Percentiles rank a stretch among this genome's conserved stretches.
Evolutionary conservation across 2,329 filamentous ascomycete genomes (phyloP).

Genomic region (Neonectria ditissima): DNA sequence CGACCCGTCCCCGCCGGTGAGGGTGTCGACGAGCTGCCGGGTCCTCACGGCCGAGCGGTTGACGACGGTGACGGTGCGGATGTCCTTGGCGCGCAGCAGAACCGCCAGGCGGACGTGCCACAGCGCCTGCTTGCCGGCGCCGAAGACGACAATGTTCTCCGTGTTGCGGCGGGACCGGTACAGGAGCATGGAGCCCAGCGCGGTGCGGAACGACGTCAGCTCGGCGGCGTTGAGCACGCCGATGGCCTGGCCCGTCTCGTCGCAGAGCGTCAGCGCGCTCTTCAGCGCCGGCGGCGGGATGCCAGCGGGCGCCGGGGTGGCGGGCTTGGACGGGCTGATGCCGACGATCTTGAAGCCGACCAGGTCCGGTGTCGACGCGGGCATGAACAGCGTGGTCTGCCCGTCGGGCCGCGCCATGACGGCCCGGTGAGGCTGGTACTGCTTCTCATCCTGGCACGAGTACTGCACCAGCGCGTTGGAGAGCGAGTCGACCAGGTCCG

Average conservation of each 20-base stretch:
- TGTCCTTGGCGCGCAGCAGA: constrained; percentile 55
- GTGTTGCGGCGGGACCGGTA: constrained; percentile 52
- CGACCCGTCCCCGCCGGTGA: constrained; percentile 23
- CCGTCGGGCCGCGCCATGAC: constrained; percentile 71
- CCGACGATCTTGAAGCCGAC: constrained; percentile 74
- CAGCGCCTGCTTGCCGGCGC: constrained; percentile 77
- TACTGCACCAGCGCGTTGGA: constrained; percentile 54
- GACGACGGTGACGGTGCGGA: constrained; percentile 48
- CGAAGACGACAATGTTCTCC: constrained; percentile 72
- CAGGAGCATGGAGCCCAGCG: constrained; percentile 71
- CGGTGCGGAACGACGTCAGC: constrained; percentile 76
- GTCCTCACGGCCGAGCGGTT: constrained; percentile 47
- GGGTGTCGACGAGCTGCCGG: constrained; percentile 34
- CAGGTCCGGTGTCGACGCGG: constrained; percentile 68
- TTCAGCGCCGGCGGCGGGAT: constrained; percentile 54
- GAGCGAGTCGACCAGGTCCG: constrained; percentile 31
- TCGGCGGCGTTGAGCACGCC: constrained; percentile 76
- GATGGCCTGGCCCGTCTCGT: constrained; percentile 66
- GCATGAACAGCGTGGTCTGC: constrained; percentile 75
- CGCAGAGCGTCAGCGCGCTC: constrained; percentile 69
- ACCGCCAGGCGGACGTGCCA: constrained; percentile 78
- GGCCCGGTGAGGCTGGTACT: constrained; percentile 72
- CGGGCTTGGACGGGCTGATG: constrained; percentile 45
- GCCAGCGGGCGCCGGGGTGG: constrained; percentile 20
- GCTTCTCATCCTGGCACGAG: constrained; percentile 70